Evolutionary conservation across 306 rosid species (phyloP).

Genomic region (Fagus sylvatica): DNA sequence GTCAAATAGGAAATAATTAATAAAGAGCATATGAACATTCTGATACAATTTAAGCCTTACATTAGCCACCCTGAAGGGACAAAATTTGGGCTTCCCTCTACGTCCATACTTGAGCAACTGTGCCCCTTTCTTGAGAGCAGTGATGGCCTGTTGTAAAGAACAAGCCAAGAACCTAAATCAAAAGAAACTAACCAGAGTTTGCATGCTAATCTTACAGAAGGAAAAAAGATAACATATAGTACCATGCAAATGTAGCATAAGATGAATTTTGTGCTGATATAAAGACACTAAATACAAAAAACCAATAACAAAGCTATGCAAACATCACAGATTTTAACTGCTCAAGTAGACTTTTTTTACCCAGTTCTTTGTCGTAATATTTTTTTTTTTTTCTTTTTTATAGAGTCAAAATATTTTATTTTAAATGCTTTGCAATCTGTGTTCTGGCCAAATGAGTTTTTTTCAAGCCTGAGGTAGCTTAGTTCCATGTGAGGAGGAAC

Average conservation of each 20-base stretch:
- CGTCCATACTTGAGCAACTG: conserved; percentile 95
- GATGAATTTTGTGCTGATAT: not conserved
- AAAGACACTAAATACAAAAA: no score
- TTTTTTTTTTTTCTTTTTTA: no score
- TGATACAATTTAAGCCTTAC: conserved; percentile 46
- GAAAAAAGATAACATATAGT: not conserved
- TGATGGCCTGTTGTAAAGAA: conserved; percentile 76
- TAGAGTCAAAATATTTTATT: no score
- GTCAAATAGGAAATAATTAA: not conserved
- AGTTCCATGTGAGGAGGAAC: not conserved
- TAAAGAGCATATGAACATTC: not conserved
- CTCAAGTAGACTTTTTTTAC: not conserved
- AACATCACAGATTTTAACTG: not conserved
- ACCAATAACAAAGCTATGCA: not conserved
- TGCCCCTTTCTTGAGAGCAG: conserved; percentile 98
- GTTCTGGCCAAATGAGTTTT: not conserved
- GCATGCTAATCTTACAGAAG: not conserved
- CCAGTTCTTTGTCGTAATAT: not conserved
- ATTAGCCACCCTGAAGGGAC: conserved; percentile 94
- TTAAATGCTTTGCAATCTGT: not conserved
- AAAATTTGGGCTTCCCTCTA: conserved; percentile 96
- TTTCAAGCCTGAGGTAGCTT: not conserved
- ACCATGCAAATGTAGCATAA: not conserved
- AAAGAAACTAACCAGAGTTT: not conserved
- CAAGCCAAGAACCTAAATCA: conserved; percentile 28